Conservation (phyloP, 192 early-diverging fungal species). For the Jimgerdemannia lactiflua region DNA sequence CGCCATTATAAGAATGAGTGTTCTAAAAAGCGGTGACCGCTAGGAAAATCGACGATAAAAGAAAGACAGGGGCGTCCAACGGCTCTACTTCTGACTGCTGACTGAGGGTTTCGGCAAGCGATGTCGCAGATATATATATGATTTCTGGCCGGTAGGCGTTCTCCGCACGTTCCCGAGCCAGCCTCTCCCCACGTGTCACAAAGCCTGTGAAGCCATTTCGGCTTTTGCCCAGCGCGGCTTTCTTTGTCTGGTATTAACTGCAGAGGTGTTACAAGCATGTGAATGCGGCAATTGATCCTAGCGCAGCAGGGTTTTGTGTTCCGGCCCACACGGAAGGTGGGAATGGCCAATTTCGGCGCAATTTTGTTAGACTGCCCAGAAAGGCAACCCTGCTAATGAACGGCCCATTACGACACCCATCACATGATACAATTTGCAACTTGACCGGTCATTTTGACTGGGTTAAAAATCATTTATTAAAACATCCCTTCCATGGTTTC, state of each 20-base stretch:
- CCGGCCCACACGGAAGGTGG: no score
- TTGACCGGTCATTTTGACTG: no score
- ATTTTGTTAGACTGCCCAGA: not conserved
- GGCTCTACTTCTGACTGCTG: not conserved
- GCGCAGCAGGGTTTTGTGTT: not conserved
- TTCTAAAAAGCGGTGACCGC: not conserved
- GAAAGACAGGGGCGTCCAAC: not conserved
- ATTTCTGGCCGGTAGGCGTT: not conserved
- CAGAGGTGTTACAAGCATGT: no score
- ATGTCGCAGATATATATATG: not conserved
- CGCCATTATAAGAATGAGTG: not conserved
- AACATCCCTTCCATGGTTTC: not conserved
- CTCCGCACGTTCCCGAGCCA: not conserved
- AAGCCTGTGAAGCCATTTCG: not conserved
- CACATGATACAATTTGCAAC: not conserved
- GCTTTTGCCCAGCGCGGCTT: not conserved
- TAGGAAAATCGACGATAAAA: not conserved
- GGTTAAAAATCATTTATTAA: not conserved
- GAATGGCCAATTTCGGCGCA: no score
- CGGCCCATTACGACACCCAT: not conserved
- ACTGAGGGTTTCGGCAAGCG: not conserved
- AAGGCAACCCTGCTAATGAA: not conserved
- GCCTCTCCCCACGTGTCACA: not conserved
- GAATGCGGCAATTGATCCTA: not conserved
- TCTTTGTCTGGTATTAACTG: not conserved